These are phyloP conservation scores for Cutaneotrichosporon sp. DNA, from an alignment of 1,284 basidiomycete genomes.

Conservation along the genomic window DNA sequence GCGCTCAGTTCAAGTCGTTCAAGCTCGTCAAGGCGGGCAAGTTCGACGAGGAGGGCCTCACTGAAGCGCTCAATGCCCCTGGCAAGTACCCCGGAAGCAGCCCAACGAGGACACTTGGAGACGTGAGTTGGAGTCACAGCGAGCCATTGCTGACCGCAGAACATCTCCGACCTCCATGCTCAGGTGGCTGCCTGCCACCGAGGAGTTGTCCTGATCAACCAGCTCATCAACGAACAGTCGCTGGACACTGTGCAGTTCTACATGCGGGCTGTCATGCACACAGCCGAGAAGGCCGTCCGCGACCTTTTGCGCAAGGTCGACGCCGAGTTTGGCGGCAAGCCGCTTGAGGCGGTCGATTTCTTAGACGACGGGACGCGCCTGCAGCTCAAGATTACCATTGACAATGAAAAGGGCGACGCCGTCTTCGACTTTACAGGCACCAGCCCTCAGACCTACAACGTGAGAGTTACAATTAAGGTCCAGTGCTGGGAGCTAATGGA, in stretches of 20 bases:
- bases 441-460: conserved; percentile 65
- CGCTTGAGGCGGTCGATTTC: conserved; percentile 55
- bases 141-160: conserved; percentile 43
- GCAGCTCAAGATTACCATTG: conserved; percentile 69
- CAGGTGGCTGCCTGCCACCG: conserved; percentile 43
- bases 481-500: too few relatives aligned
- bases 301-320: conserved; percentile 74
- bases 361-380: conserved; percentile 40
- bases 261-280: conserved; percentile 83
- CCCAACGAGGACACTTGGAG: conserved; percentile 79
- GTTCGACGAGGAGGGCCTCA: conserved; percentile 57
- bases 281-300: conserved; percentile 84
- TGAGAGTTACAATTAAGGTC: not conserved
- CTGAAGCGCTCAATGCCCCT: conserved; percentile 81
- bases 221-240: conserved; percentile 45
- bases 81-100: conserved; percentile 76
- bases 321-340: conserved; percentile 60
- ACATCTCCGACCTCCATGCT: conserved; percentile 39
- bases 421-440: conserved; percentile 85
- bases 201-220: conserved; percentile 35
- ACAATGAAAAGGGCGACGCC: conserved; percentile 71
- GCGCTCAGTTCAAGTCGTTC: conserved; percentile 54
- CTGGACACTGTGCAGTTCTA: conserved; percentile 56
- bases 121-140: conserved; percentile 15
- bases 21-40: conserved; percentile 44